phyloP scores from a whole-genome alignment of 2,329 filamentous ascomycete species.

The Teratosphaeria pseudoeucalypti region DNA sequence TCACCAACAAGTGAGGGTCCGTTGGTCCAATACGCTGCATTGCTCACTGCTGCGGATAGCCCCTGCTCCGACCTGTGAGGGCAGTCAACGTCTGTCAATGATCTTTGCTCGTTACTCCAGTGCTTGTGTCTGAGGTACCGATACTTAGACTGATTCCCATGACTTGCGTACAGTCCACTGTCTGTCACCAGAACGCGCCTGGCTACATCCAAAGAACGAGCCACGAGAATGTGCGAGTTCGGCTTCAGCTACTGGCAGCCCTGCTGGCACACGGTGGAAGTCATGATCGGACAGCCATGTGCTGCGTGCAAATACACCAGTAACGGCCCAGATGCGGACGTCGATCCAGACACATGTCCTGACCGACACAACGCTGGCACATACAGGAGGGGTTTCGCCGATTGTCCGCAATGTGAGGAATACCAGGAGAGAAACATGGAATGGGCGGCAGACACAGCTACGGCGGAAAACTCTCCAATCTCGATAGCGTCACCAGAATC shows the following conservation, averaged over 20 bases:
- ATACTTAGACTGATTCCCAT: too few species aligned
- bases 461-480: neutral
- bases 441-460: neutral
- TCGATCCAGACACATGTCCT: neutral
- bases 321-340: neutral
- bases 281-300: neutral
- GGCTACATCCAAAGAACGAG: neutral
- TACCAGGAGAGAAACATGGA: neutral
- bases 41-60: too few species aligned
- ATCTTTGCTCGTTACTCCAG: too few species aligned
- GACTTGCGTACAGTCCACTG: too few species aligned
- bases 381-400: neutral
- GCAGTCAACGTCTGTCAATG: too few species aligned
- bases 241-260: neutral
- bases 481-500: neutral
- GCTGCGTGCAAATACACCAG: neutral
- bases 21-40: too few species aligned
- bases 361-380: neutral
- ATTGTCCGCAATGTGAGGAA: neutral
- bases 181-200: neutral
- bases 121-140: too few species aligned
- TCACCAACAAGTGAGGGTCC: too few species aligned
- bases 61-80: too few species aligned
- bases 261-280: neutral
- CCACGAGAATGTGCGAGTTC: neutral